Evolutionary conservation across 2,329 filamentous ascomycete genomes (phyloP), one percentile per base, ranked within the genome.

Genomic region (Lachnellula hyalina): DNA sequence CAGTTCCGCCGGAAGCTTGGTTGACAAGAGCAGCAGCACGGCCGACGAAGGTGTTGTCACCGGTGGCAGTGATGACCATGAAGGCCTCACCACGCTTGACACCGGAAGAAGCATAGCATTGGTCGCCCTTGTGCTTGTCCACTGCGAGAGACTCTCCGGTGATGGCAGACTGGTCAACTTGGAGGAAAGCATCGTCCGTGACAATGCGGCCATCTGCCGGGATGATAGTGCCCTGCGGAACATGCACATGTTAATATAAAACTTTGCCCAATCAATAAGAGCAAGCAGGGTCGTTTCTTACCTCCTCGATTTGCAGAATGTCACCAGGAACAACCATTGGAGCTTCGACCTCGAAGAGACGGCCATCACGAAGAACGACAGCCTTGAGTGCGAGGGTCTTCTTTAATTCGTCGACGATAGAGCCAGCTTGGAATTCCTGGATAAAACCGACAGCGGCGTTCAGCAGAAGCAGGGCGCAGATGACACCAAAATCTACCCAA

Each of bases 401-500:
- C 79, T 95, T 95, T 68, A 96, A 75, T 71, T 94, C 89, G 48
- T 93, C 89, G 74, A 96, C 90, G 61, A 95, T 94, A 53, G 87
- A 92, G 70, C 89, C 90, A 59, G 90, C 90, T 74, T 95, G 89
- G 74, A 81, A 95, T 75, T 96, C 90, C 72, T 96, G 90, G 57
- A 92, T 77, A 74, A 95, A 96, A 75, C 90, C 90, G 61, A 96
- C 90, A 61, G 75, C 76, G 42, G 90, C 90, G 76, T 96, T 96
- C 61, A 96, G 86, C 62, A 95, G 71, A 9, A 96, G 81, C 49
- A 95, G 79, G 68, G 77, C 90, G 72, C 87, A 90, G 64, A 96
- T 96, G 68, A 96, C 90, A 79, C 89, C 90, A 68, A 96, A 93
- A 77, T 96, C 90, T 61, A 96, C 87, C 90, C 90, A 96, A 67